phyloP scores from a whole-genome alignment of 805 yeast genomes.

The Yarrowia keelungensis region DNA sequence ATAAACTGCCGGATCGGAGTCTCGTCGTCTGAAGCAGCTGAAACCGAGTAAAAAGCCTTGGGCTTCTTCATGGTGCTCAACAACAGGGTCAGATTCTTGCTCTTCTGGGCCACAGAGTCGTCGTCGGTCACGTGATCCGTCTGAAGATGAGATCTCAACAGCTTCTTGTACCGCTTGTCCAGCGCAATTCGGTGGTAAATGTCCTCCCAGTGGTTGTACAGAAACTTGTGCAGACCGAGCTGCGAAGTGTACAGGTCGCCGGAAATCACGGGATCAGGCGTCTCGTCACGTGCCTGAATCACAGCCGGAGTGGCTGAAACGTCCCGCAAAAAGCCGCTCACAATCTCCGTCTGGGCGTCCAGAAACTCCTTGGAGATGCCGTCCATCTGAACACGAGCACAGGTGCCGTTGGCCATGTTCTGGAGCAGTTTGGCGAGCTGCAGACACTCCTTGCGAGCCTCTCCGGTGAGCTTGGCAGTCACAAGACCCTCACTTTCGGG shows the following conservation, averaged over 20 bases:
- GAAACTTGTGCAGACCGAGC: constrained; percentile 59
- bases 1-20: constrained; percentile 70
- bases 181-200: constrained; percentile 45
- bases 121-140: constrained; percentile 4
- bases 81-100: constrained; percentile 24
- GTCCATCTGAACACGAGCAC: constrained; percentile 44
- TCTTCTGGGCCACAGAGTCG: constrained; percentile 22
- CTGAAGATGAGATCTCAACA: constrained; percentile 31
- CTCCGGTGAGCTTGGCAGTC: constrained; percentile 41
- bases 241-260: constrained; percentile 43
- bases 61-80: constrained; percentile 19
- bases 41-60: constrained; percentile 20
- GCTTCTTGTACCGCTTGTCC: constrained; percentile 42
- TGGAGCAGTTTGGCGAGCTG: constrained; percentile 47
- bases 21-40: not conserved
- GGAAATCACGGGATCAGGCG: constrained; percentile 36
- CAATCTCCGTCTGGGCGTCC: constrained; percentile 54
- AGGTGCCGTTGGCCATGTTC: constrained; percentile 45
- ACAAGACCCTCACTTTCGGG: constrained; percentile 62
- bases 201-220: constrained; percentile 59
- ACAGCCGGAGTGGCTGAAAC: not conserved
- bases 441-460: constrained; percentile 44
- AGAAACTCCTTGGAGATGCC: constrained; percentile 15
- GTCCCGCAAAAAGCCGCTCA: constrained; percentile 49
- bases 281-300: constrained; percentile 45